Percentiles rank a stretch among this genome's conserved stretches.
phyloP scores from a whole-genome alignment of 768 basidiomycete genomes.

The Polyporus arcularius region DNA sequence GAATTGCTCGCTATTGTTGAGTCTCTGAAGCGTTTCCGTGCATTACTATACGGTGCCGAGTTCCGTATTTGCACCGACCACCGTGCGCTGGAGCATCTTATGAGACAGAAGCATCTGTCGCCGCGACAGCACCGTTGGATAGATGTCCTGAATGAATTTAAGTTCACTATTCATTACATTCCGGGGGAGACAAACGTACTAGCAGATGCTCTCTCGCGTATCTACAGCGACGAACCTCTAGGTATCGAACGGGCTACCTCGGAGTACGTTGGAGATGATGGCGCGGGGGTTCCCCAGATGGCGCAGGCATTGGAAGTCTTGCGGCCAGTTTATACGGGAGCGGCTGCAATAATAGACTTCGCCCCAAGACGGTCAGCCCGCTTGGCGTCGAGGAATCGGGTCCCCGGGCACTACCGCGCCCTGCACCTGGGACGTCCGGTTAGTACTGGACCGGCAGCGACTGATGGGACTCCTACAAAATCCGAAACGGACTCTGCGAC shows the following conservation, averaged over 20 bases:
- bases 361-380: no score
- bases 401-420: no score
- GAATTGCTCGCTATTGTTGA: constrained; percentile 40
- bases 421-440: no score
- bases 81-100: constrained; percentile 23
- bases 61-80: constrained; percentile 34
- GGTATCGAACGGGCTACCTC: background rate
- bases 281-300: no score
- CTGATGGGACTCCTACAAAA: no score
- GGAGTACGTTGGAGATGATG: no score
- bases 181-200: constrained; percentile 30
- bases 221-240: background rate
- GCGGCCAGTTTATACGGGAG: no score
- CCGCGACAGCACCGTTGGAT: constrained; percentile 32
- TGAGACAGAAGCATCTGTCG: constrained; percentile 28
- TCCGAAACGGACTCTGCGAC: no score
- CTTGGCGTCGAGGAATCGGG: no score
- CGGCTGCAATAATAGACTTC: no score
- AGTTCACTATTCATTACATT: constrained; percentile 33
- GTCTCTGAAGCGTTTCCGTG: constrained; percentile 35
- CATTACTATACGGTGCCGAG: constrained; percentile 23
- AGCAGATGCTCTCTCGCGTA: constrained; percentile 27
- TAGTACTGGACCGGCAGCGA: no score
- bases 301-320: no score
- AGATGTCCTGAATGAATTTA: constrained; percentile 29